Evolutionary conservation across 2,329 filamentous ascomycete species (phyloP).

Genomic region (Penicillium brevicompactum): DNA sequence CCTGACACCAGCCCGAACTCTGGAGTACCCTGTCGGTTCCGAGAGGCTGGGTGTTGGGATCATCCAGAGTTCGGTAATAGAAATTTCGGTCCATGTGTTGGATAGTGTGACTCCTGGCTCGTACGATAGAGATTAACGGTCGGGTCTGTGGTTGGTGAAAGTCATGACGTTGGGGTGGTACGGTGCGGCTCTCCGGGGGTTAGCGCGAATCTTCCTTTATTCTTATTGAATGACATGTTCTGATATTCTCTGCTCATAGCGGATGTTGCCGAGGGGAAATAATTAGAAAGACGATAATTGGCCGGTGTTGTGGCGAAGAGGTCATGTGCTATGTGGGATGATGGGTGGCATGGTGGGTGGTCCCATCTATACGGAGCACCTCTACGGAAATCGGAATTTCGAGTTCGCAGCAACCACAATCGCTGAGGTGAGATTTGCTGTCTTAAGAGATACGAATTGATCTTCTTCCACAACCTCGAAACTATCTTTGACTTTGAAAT

Average conservation of each 20-base stretch:
- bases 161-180: constrained; percentile 17
- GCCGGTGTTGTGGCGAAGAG: not conserved
- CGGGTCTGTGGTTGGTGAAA: not conserved
- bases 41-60: not conserved
- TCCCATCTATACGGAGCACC: not conserved
- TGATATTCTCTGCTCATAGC: not conserved
- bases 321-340: constrained; percentile 3
- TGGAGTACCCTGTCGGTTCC: not conserved
- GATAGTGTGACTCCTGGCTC: constrained; percentile 10
- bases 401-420: too few species aligned
- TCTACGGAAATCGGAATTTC: not conserved
- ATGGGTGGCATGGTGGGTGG: constrained; percentile 9
- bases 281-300: constrained; percentile 1
- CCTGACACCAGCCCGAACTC: constrained; percentile 9
- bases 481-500: too few species aligned
- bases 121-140: not conserved
- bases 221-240: not conserved
- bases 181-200: constrained; percentile 12
- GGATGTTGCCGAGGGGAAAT: not conserved
- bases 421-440: too few species aligned
- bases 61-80: not conserved
- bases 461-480: too few species aligned
- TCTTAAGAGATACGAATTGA: too few species aligned
- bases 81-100: not conserved
- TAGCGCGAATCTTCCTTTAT: not conserved